These are phyloP conservation scores for Cutaneotrichosporon mucoides DNA, from an alignment of 1,284 basidiomycete genomes.

Conservation along the genomic window DNA sequence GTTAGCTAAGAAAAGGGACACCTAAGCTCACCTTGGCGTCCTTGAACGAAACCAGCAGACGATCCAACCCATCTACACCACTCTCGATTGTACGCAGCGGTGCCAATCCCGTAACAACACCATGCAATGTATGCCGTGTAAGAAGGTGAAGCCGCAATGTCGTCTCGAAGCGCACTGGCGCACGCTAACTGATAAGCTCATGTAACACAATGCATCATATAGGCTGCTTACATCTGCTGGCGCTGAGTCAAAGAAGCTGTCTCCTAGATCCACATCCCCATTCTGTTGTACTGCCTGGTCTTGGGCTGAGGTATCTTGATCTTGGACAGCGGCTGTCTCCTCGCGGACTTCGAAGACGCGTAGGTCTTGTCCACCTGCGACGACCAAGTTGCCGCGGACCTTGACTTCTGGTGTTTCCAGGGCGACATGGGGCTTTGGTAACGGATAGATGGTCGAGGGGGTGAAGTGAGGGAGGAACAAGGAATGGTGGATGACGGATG, in stretches of 20 bases:
- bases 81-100: slow-evolving; percentile 73
- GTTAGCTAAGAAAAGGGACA: neutral
- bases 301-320: slow-evolving; percentile 25
- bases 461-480: slow-evolving; percentile 69
- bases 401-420: slow-evolving; percentile 30
- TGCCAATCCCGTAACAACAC: slow-evolving; percentile 80
- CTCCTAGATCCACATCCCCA: slow-evolving; percentile 56
- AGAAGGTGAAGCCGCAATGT: slow-evolving; percentile 69
- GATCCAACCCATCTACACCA: slow-evolving; percentile 74
- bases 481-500: slow-evolving; percentile 81
- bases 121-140: slow-evolving; percentile 78
- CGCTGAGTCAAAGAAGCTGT: slow-evolving; percentile 59
- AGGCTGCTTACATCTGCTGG: slow-evolving; percentile 31
- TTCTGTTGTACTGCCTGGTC: slow-evolving; percentile 1
- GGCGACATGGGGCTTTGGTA: slow-evolving; percentile 34
- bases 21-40: slow-evolving; percentile 75
- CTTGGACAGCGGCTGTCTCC: slow-evolving; percentile 57
- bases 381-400: slow-evolving; percentile 73
- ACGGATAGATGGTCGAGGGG: slow-evolving; percentile 59
- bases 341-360: slow-evolving; percentile 79
- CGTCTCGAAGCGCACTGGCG: slow-evolving; percentile 47
- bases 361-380: slow-evolving; percentile 74
- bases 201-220: slow-evolving; percentile 9
- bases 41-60: slow-evolving; percentile 85
- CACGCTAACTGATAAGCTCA: slow-evolving; percentile 28